Evolutionary conservation across 2,329 filamentous ascomycete species (phyloP), one percentile per base, ranked within the genome.

Genomic region (Fusarium miscanthi): DNA sequence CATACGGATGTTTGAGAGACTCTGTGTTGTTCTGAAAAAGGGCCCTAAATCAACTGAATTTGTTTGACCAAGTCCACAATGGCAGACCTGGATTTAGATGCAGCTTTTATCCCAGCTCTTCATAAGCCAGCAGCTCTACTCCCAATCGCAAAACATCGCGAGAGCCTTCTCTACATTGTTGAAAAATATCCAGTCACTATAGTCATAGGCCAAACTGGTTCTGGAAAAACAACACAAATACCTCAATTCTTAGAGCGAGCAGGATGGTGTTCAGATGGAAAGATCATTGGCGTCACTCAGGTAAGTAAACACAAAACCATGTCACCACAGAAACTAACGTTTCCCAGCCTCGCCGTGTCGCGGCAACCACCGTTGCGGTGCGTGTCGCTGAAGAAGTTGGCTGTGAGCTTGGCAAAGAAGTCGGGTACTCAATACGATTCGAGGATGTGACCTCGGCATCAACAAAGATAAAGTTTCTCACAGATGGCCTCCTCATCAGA

Each of bases 191-290:
- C 93, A 0, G 92, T 98, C 63, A 95, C 93, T 1, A 94, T 98
- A 56, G 90, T 98, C 17, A 91, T 98, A 60, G 96, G 95, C 13
- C 94, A 98, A 79, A 98, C 96, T 3, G 96, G 96, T 8, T 97
- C 93, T 30, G 95, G 95, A 45, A 98, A 98, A 83, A 97, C 95
- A 3, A 98, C 96, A 0, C 96, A 98, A 80, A 92, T 98, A 46
- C 96, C 96, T 2, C 95, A 98, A 76, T 98, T 93, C 77, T 87
- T 98, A 17, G 91, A 97, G 64, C 87, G 93, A 76, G 93, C 92
- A 77, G 95, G 95, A 82, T 98, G 95, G 95, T 95, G 94, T 79
- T 86, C 87, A 33, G 89, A 94, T 79, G 94, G 93, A 25, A 97
- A 95, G 79, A 81, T 93, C 49, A 92, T 99, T 74, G 95, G 91